Evolutionary conservation across 116 monocot species (phyloP).

Genomic region (Thalassia testudinum): DNA sequence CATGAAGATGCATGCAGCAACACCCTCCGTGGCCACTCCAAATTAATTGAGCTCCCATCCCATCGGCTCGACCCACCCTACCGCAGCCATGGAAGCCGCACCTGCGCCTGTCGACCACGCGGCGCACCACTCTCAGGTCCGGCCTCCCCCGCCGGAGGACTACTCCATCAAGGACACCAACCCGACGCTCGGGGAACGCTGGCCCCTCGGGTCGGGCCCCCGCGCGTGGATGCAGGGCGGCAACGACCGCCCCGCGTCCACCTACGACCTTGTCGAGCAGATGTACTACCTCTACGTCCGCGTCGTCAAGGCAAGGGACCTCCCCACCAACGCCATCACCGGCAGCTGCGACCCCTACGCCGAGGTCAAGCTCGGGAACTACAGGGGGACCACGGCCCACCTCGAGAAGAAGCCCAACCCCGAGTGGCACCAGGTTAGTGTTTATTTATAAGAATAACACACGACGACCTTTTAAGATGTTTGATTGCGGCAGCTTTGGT

Average conservation of each 20-base stretch:
- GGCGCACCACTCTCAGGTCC: constrained; percentile 3
- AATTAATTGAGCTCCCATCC: too few relatives aligned
- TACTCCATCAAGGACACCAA: constrained; percentile 42
- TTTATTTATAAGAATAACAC: too few relatives aligned
- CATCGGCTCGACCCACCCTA: too few relatives aligned
- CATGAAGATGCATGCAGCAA: too few relatives aligned
- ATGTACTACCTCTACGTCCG: constrained; percentile 73
- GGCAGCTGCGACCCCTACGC: constrained; percentile 66
- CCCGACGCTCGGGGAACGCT: constrained; percentile 35
- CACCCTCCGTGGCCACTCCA: too few relatives aligned
- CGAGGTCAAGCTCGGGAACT: constrained; percentile 80
- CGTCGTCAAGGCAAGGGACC: constrained; percentile 69
- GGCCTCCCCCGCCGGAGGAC: constrained; percentile 21
- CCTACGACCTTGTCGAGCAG: constrained; percentile 82
- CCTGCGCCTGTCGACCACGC: neutral
- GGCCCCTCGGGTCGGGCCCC: constrained; percentile 9
- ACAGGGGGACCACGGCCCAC: constrained; percentile 62
- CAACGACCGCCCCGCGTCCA: constrained; percentile 45
- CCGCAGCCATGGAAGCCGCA: too few relatives aligned
- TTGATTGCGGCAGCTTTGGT: too few relatives aligned
- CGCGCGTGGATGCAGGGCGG: constrained; percentile 5
- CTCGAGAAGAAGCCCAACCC: constrained; percentile 52
- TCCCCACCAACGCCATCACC: constrained; percentile 40
- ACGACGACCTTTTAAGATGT: too few relatives aligned
- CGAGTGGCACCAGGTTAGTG: constrained; percentile 85